Conservation (phyloP, 139 green algal species). For the Haematococcus lacustris region DNA sequence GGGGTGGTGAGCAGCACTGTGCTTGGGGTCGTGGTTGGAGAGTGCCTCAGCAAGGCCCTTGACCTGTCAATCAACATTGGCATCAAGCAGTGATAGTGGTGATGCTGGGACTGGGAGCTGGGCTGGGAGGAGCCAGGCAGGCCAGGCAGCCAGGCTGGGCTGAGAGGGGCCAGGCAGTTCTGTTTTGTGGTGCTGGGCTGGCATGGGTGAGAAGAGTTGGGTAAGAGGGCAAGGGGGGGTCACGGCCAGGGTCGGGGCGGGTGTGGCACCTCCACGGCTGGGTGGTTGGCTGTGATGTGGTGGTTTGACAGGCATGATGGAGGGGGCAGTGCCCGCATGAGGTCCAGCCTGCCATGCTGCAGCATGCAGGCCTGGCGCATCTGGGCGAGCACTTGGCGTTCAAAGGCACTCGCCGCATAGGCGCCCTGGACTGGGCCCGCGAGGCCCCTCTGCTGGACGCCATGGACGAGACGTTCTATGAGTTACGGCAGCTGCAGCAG, state of each 20-base stretch:
- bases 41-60: not conserved
- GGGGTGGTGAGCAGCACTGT: not conserved
- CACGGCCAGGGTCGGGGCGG: not conserved
- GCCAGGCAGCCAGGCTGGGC: no score
- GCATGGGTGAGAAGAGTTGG: not conserved
- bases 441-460: conserved; percentile 53
- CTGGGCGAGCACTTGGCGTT: conserved; percentile 83
- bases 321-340: not conserved
- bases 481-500: no score
- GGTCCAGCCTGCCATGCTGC: not conserved
- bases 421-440: conserved; percentile 17
- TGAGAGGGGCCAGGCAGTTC: no score
- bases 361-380: conserved; percentile 62
- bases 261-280: not conserved
- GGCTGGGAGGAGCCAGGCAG: no score
- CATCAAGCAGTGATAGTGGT: not conserved
- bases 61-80: not conserved
- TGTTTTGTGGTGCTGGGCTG: no score
- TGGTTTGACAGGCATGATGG: not conserved
- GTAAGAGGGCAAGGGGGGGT: not conserved
- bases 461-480: no score
- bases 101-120: not conserved
- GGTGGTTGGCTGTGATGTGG: no score
- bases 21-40: not conserved
- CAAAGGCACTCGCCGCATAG: conserved; percentile 44